Evolutionary conservation across 106 monocot genomes (phyloP).

Genomic region (Allium sativum): DNA sequence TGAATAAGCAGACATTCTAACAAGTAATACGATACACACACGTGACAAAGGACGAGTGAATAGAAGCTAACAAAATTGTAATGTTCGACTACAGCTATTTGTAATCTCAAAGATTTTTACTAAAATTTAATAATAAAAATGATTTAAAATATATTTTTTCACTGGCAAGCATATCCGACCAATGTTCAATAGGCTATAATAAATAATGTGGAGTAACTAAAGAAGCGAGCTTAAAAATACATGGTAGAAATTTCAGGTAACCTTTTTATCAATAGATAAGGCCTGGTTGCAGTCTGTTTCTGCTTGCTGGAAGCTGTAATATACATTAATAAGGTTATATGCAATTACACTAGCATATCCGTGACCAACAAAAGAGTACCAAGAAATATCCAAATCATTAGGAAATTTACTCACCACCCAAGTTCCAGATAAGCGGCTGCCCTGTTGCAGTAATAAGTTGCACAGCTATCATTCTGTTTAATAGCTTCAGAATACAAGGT

Average conservation of each 20-base stretch:
- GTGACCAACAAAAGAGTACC: background rate
- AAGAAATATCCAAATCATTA: background rate
- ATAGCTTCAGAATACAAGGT: slow-evolving; percentile 88
- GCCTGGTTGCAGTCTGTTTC: slow-evolving; percentile 91
- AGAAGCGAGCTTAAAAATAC: background rate
- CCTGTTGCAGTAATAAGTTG: slow-evolving; percentile 83
- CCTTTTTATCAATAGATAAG: slow-evolving; percentile 91
- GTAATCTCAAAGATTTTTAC: too few species aligned
- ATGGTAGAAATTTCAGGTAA: slow-evolving; percentile 2
- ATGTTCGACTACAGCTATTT: too few species aligned
- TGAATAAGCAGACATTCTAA: too few species aligned
- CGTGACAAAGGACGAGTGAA: too few species aligned
- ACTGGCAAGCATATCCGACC: too few species aligned
- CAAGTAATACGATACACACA: too few species aligned
- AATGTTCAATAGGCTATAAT: too few species aligned
- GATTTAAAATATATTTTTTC: too few species aligned
- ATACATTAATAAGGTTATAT: too few species aligned
- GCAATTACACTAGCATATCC: too few species aligned
- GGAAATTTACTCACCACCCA: slow-evolving; percentile 44
- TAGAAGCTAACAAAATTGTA: too few species aligned
- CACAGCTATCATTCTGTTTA: slow-evolving; percentile 62
- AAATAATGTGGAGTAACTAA: background rate
- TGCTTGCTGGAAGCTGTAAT: slow-evolving; percentile 82
- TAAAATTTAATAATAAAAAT: too few species aligned
- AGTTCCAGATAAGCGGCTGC: slow-evolving; percentile 96